Evolutionary conservation across 768 basidiomycete genomes (phyloP), one percentile per base, ranked within the genome.

Genomic region (Boletus edulis): DNA sequence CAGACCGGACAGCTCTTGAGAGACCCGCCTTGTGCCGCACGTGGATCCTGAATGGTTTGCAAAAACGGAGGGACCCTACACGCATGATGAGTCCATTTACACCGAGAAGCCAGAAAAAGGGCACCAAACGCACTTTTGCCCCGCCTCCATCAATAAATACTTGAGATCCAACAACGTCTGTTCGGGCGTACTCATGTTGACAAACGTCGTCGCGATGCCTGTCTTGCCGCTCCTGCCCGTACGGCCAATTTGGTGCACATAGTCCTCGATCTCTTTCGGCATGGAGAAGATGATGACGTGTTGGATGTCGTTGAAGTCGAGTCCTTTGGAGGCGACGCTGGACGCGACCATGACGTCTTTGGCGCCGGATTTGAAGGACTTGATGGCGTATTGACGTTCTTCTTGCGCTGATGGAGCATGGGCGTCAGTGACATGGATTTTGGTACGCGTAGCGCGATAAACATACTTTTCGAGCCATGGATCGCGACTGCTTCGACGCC

Each of bases 341-440:
- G 95, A 98, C 3, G 97, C 97, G 31, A 99, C 97, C 97, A 98
- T 98, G 46, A 98, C 96, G 71, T 99, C 97, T 68, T 99, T 99
- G 40, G 86, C 91, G 27, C 97, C 97, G 2, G 89, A 85, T 69
- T 98, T 98, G 79, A 99, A 99, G 0, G 97, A 89, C 68, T 91
- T 94, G 75, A 99, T 98, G 46, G 97, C 97, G 65, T 98, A 99
- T 72, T 98, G 96, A 7, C 97, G 91, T 72, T 98, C 97, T 75
- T 99, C 97, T 73, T 98, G 97, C 2, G 89, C 95, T 98, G 38
- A 5, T 44, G 14, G 9, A n/a, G n/a, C n/a, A n/a, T n/a, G n/a
- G 4, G n/a, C 8, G 29, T 53, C 41, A 49, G 31, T 54, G 15
- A 49, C 46, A 50, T 11, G 24, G 20, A 46, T 50, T 3, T 3